Conservation (phyloP, 1,139 yeast species). For the Pichiaceae sp. region DNA sequence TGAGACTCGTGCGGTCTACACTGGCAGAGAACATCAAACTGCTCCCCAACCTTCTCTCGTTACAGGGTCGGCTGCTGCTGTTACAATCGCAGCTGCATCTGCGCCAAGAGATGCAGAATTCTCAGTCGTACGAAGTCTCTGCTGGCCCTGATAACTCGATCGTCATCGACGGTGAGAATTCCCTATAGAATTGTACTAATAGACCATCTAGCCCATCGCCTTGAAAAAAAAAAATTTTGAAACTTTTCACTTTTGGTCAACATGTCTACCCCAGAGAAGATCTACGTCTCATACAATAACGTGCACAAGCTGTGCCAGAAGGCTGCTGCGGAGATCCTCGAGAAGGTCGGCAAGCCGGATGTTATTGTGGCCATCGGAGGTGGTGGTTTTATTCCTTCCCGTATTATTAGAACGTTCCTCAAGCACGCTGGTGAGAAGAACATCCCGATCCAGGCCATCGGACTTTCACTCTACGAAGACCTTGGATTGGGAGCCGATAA, state of each 20-base stretch:
- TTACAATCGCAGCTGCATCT: conserved; percentile 63
- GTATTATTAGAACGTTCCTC: conserved; percentile 54
- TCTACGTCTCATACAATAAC: conserved; percentile 85
- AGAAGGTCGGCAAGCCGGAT: conserved; percentile 51
- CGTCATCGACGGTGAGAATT: conserved; percentile 8
- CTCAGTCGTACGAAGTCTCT: conserved; percentile 31
- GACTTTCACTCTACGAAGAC: conserved; percentile 53
- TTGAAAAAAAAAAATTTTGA: background rate
- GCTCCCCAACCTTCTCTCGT: conserved; percentile 68
- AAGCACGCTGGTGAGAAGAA: conserved; percentile 48
- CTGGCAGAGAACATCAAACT: conserved; percentile 24
- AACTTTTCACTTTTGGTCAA: background rate
- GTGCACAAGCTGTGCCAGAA: conserved; percentile 90
- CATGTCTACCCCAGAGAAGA: conserved; percentile 33
- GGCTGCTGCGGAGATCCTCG: conserved; percentile 63
- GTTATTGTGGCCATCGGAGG: conserved; percentile 73
- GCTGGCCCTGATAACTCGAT: conserved; percentile 17
- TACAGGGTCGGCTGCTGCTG: conserved; percentile 75
- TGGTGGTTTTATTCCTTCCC: conserved; percentile 62
- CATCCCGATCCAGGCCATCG: conserved; percentile 58
- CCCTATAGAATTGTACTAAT: no score
- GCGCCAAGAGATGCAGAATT: conserved; percentile 41
- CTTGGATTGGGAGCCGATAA: conserved; percentile 34
- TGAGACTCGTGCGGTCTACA: conserved; percentile 27
- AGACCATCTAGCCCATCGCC: no score